Evolutionary conservation across 768 basidiomycete genomes (phyloP).

Genomic region (Rhizopogon salebrosus): DNA sequence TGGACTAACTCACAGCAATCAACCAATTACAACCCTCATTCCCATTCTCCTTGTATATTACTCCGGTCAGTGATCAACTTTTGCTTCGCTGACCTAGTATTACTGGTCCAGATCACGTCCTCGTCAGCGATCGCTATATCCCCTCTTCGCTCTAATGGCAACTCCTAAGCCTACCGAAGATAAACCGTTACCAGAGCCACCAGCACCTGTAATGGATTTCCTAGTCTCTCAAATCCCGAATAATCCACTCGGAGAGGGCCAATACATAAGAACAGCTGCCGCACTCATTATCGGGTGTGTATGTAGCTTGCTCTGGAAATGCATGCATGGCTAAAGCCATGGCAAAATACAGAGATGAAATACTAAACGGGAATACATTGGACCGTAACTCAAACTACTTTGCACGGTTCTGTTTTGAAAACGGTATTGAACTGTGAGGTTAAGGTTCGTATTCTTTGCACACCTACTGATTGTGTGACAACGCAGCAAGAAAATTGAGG

Average conservation of each 20-base stretch:
- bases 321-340: neutral
- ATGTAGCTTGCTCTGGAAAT: slow-evolving; percentile 10
- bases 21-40: neutral
- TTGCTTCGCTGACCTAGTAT: neutral
- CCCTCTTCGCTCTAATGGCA: neutral
- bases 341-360: slow-evolving; percentile 64
- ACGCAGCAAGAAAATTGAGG: slow-evolving; percentile 78
- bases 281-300: slow-evolving; percentile 73
- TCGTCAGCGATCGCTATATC: neutral
- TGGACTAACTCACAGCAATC: neutral
- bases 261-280: slow-evolving; percentile 67
- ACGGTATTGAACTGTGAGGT: slow-evolving; percentile 72
- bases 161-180: neutral
- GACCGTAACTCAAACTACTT: slow-evolving; percentile 85
- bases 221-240: slow-evolving; percentile 51
- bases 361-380: slow-evolving; percentile 86
- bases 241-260: slow-evolving; percentile 68
- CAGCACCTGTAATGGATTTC: slow-evolving; percentile 25
- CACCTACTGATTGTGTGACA: neutral
- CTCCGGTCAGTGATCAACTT: neutral
- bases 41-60: neutral
- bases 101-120: neutral
- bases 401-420: slow-evolving; percentile 84
- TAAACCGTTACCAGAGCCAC: neutral
- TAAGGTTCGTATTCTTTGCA: neutral